Base-by-base conservation (phyloP, 768 basidiomycete species). In the Amyloporia xantha region DNA sequence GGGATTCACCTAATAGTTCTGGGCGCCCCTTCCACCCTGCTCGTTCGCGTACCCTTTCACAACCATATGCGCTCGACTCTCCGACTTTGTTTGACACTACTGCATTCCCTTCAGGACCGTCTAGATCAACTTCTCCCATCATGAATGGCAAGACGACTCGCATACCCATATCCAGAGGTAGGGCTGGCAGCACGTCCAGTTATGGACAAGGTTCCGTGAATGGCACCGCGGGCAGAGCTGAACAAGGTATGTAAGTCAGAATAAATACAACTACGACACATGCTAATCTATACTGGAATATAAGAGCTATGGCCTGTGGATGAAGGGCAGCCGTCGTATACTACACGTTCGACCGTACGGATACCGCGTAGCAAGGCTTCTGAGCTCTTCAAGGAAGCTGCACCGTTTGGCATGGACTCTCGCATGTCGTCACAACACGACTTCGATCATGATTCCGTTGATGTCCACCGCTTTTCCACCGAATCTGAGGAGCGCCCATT, bases 401-500 rank as follows among this genome's bases (percentile, higher is more conserved):
- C 85, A 20, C 84, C 85, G 5, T 84, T 86, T 57, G 59, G 70
- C 17, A 62, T 77, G 19, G 59, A 71, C 45, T 69, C 71, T 23
- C 73, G 75, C 26, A 49, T 48, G 21, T 76, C 80, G 64, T 70
- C 51, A 65, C 59, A 55, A 48, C 57, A 60, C 50, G 61, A 69
- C 54, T 49, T 62, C 50, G 65, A 68, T 36, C 59, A 57, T 26
- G 50, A 48, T 2, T 37, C 49, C 17, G 50, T 61, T n/a, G 50
- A 47, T 17, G 21, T 26, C 11, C 19, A 27, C n/a, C 75, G 87
- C 38, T 68, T 73, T 11, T 87, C 86, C 4, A 75, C 68, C 21
- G 87, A 91, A 20, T 89, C 86, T 4, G 87, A 88, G 52, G 89
- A 91, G 60, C 77, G 78, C 12, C 88, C 88, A 0, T 91, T 84